These are phyloP conservation scores for Spergularia bocconei DNA, from an alignment of 148 eudicot genomes.

Conservation along the genomic window DNA sequence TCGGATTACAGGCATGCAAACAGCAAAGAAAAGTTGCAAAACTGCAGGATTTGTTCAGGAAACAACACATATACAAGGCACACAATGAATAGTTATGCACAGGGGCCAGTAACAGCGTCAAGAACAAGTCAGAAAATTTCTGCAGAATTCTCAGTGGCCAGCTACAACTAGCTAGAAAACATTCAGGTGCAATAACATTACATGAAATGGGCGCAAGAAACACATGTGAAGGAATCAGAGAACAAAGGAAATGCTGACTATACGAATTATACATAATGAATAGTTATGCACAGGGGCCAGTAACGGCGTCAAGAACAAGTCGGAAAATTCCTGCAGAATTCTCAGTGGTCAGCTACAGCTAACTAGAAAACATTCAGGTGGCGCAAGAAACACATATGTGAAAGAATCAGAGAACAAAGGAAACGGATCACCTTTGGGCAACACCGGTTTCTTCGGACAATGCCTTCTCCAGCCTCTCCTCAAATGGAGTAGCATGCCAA, in stretches of 20 bases:
- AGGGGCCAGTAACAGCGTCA: not conserved
- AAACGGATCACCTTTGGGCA: constrained; percentile 49
- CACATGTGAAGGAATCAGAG: not conserved
- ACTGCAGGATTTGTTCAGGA: not conserved
- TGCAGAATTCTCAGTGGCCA: not conserved
- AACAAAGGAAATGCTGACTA: not conserved
- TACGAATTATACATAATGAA: too few species aligned
- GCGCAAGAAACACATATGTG: not conserved
- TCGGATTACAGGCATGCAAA: too few species aligned
- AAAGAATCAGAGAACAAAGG: not conserved
- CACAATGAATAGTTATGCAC: not conserved
- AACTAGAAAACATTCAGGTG: not conserved
- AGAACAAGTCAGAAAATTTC: not conserved
- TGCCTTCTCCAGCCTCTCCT: constrained; percentile 92
- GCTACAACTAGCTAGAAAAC: not conserved
- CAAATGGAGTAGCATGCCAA: constrained; percentile 98
- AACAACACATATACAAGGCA: not conserved
- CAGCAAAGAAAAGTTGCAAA: not conserved
- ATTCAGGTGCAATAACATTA: not conserved
- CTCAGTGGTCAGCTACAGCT: not conserved
- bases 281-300: not conserved
- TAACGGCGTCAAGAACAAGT: not conserved
- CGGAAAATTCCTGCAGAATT: not conserved
- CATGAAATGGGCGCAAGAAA: not conserved
- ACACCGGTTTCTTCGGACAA: constrained; percentile 55